phyloP scores from a whole-genome alignment of 2,329 filamentous ascomycete species.

The Alternaria triticimaculans region DNA sequence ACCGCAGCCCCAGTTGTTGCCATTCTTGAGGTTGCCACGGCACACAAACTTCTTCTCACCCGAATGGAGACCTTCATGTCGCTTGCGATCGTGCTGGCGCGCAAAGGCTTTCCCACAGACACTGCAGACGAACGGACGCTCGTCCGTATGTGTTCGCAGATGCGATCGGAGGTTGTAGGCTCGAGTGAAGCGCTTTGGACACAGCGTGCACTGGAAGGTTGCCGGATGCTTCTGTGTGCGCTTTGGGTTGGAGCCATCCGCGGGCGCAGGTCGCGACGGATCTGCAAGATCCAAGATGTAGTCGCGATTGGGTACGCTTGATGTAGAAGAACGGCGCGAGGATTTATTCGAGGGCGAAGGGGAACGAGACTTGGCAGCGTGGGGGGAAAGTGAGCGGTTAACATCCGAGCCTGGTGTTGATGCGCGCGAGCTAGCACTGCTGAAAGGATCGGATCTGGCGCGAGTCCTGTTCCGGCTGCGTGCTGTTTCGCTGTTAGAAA shows the following conservation, averaged over 20 bases:
- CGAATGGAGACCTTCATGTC: slow-evolving; percentile 93
- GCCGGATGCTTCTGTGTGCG: slow-evolving; percentile 97
- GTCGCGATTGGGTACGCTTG: slow-evolving; percentile 64
- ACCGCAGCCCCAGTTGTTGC: slow-evolving; percentile 89
- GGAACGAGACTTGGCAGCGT: slow-evolving; percentile 53
- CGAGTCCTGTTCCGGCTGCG: slow-evolving; percentile 63
- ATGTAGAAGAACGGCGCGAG: slow-evolving; percentile 58
- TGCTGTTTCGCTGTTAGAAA: slow-evolving; percentile 47
- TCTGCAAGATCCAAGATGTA: slow-evolving; percentile 92
- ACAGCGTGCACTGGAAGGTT: slow-evolving; percentile 92
- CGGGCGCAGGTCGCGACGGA: slow-evolving; percentile 74
- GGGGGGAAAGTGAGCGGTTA: slow-evolving; percentile 52
- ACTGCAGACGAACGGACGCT: slow-evolving; percentile 95
- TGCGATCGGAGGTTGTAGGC: slow-evolving; percentile 97
- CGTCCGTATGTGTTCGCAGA: slow-evolving; percentile 93
- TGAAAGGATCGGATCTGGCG: slow-evolving; percentile 67
- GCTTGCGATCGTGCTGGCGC: slow-evolving; percentile 94
- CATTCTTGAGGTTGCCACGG: slow-evolving; percentile 84
- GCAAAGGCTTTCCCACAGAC: slow-evolving; percentile 98
- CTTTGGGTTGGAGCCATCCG: slow-evolving; percentile 62
- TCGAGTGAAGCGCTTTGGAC: slow-evolving; percentile 93
- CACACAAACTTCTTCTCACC: slow-evolving; percentile 99
- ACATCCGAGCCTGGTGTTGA: slow-evolving; percentile 50
- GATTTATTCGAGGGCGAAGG: slow-evolving; percentile 57
- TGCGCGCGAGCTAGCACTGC: slow-evolving; percentile 55